A percentile compares a stretch with the other conserved stretches of the same genome.
Conservation (phyloP, 169 alveolate species). For the Perkinsus olseni region DNA sequence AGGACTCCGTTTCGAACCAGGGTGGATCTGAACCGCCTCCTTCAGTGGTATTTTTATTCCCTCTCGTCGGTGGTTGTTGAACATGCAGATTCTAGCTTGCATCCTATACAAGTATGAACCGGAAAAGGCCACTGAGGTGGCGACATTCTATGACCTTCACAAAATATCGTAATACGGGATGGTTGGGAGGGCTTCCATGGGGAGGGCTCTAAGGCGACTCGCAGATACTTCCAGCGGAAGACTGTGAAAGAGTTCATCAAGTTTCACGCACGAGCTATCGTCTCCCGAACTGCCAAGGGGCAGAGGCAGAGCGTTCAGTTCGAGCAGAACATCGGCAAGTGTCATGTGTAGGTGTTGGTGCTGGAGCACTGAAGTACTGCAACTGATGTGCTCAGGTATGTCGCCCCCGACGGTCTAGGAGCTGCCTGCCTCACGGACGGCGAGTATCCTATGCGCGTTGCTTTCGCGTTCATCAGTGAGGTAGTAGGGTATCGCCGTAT, state of each 20-base stretch:
- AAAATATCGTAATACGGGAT: background rate
- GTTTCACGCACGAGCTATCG: conserved; percentile 58
- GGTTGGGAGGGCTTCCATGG: no score
- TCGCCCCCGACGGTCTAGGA: conserved; percentile 40
- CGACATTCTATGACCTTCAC: background rate
- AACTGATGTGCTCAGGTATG: conserved; percentile 23
- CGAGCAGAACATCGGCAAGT: conserved; percentile 61
- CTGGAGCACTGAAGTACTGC: background rate
- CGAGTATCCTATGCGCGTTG: no score
- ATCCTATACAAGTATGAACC: background rate
- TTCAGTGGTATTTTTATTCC: background rate
- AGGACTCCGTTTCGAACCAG: background rate
- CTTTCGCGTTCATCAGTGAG: no score
- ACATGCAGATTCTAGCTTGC: background rate
- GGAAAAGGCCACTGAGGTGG: background rate
- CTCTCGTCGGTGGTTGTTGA: background rate
- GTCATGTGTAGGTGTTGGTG: conserved; percentile 39
- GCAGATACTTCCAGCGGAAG: conserved; percentile 47
- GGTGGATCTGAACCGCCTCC: background rate
- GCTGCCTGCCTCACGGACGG: conserved; percentile 33
- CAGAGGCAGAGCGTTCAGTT: conserved; percentile 68
- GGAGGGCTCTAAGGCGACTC: background rate
- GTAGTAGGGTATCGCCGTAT: no score
- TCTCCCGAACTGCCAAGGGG: conserved; percentile 69
- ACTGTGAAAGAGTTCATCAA: conserved; percentile 56